Percentiles rank a stretch among this genome's conserved stretches.
These are phyloP conservation scores for Acanthamoeba sp. DNA, from an alignment of 208 protist genomes.

Conservation along the genomic window DNA sequence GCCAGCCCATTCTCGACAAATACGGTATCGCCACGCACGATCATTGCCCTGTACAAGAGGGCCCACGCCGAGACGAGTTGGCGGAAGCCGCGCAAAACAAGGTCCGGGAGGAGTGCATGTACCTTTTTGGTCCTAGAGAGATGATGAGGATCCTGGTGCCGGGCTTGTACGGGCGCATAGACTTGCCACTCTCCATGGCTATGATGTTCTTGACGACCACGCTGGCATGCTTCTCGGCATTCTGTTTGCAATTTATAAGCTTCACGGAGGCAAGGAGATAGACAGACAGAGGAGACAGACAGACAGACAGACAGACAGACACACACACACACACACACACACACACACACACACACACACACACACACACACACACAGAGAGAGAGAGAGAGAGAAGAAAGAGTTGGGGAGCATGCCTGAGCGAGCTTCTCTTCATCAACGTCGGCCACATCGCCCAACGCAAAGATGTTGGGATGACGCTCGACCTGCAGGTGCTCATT, in stretches of 20 bases:
- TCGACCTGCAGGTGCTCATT: slow-evolving; percentile 9
- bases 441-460: not conserved
- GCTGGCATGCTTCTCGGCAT: slow-evolving; percentile 8
- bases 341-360: not conserved
- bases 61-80: no score
- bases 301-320: no score
- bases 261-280: not conserved
- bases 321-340: no score
- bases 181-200: not conserved
- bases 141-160: slow-evolving; percentile 9
- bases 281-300: not conserved
- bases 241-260: not conserved
- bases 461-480: slow-evolving; percentile 33
- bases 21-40: not conserved
- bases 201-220: not conserved
- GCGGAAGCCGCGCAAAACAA: no score
- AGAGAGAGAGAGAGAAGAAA: not conserved
- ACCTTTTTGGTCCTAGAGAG: slow-evolving; percentile 6
- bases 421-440: slow-evolving; percentile 33
- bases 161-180: not conserved
- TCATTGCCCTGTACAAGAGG: not conserved
- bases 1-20: not conserved
- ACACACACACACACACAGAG: not conserved
- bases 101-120: not conserved
- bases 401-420: not conserved